phyloP scores from a whole-genome alignment of 352 stramenopile genomes.

The Globisporangium abappressorium region DNA sequence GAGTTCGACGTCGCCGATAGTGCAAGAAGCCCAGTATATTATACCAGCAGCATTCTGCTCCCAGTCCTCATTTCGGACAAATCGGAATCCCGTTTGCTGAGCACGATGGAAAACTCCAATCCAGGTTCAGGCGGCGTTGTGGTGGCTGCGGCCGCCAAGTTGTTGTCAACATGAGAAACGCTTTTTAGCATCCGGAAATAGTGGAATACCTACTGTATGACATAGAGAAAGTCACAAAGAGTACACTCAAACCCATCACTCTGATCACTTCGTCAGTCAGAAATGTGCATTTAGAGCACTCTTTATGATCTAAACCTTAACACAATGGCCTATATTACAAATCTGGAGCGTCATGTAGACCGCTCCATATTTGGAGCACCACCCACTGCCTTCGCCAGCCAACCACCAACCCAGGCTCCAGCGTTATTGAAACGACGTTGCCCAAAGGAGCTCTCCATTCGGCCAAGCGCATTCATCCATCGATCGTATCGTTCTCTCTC shows the following conservation, averaged over 20 bases:
- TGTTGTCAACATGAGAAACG: too few relatives aligned
- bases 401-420: slow-evolving; percentile 9
- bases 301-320: neutral
- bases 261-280: neutral
- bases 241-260: neutral
- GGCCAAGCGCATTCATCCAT: slow-evolving; percentile 1
- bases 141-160: too few relatives aligned
- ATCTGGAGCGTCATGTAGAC: neutral
- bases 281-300: too few relatives aligned
- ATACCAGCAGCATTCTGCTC: too few relatives aligned
- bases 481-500: neutral
- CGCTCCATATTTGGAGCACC: neutral
- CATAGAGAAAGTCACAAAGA: neutral
- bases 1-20: too few relatives aligned
- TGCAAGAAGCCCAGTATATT: too few relatives aligned
- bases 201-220: too few relatives aligned
- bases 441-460: neutral
- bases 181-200: too few relatives aligned
- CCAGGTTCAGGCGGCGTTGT: too few relatives aligned
- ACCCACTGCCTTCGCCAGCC: neutral
- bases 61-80: too few relatives aligned
- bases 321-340: neutral
- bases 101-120: too few relatives aligned
- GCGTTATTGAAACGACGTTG: slow-evolving; percentile 13
- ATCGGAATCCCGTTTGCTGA: too few relatives aligned